Percentiles rank a stretch among this genome's conserved stretches.
Conservation (phyloP, 1,139 yeast species). For the Wickerhamiella infanticola region DNA sequence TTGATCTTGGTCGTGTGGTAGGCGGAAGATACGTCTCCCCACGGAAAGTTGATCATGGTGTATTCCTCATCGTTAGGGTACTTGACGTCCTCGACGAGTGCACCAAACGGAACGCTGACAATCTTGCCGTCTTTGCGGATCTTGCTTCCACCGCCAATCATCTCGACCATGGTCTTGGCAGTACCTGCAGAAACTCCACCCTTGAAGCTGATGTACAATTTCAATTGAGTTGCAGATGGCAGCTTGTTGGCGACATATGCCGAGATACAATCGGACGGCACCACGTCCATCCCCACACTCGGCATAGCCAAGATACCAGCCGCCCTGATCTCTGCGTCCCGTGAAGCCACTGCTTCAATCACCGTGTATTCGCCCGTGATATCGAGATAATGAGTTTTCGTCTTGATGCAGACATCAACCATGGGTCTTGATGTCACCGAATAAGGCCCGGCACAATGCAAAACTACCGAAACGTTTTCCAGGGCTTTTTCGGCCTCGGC, state of each 20-base stretch:
- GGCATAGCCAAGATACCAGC: not conserved
- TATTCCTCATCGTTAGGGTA: not conserved
- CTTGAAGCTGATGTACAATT: not conserved
- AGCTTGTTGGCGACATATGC: not conserved
- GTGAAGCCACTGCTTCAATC: not conserved
- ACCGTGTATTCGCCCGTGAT: not conserved
- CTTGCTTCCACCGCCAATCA: not conserved
- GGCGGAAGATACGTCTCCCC: not conserved
- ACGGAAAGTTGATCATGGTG: not conserved
- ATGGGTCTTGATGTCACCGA: not conserved
- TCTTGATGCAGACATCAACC: not conserved
- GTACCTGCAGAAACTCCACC: not conserved
- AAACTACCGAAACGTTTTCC: not conserved
- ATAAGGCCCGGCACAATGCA: not conserved
- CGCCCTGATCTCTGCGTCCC: not conserved
- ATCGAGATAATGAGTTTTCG: not conserved
- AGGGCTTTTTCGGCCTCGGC: not conserved
- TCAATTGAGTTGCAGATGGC: not conserved
- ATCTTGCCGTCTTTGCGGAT: not conserved
- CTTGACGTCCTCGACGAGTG: not conserved
- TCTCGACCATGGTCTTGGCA: not conserved
- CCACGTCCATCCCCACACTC: not conserved
- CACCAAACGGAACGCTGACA: not conserved
- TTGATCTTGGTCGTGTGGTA: not conserved
- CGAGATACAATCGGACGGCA: not conserved